Base-by-base conservation (phyloP, 345 rosid species). In the Physaria fendleri region DNA sequence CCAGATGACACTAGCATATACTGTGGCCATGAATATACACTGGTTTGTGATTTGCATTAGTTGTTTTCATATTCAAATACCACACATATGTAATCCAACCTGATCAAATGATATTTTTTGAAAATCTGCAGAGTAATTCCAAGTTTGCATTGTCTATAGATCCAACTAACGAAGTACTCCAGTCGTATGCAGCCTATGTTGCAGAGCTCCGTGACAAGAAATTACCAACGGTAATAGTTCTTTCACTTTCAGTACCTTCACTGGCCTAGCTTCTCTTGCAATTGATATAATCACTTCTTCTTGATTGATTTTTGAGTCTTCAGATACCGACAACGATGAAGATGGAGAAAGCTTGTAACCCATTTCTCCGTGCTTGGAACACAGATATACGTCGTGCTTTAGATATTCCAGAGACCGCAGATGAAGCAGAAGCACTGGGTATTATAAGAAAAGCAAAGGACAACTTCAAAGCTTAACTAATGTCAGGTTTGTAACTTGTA, bases 1-100 rank as follows among this genome's bases (percentile, higher is more conserved):
- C 98, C 98, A 9, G 96, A 84, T 55, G 93, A 88, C 59, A 92
- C 95, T 33, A 70, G 72, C 62, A 60, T 92, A 70, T 92, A 85
- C 67, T 88, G 93, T 35, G 98, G 98, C 40, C 95, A 92, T 60
- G 98, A 92, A 68, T 86, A 92, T 58, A 92, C 96, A 20, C 71
- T 88, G 96, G 98, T 92, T n/a, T n/a, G n/a, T n/a, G n/a, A n/a
- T n/a, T n/a, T n/a, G n/a, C n/a, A n/a, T n/a, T n/a, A n/a, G n/a
- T n/a, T n/a, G n/a, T n/a, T n/a, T n/a, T n/a, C n/a, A n/a, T n/a
- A n/a, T n/a, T n/a, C n/a, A n/a, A n/a, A n/a, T n/a, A n/a, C n/a
- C n/a, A n/a, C n/a, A n/a, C n/a, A n/a, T n/a, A n/a, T n/a, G n/a
- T n/a, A n/a, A n/a, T n/a, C n/a, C n/a, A n/a, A n/a, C n/a, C n/a